phyloP scores from a whole-genome alignment of 495 filamentous ascomycete species.

The Durotheca rogersii region DNA sequence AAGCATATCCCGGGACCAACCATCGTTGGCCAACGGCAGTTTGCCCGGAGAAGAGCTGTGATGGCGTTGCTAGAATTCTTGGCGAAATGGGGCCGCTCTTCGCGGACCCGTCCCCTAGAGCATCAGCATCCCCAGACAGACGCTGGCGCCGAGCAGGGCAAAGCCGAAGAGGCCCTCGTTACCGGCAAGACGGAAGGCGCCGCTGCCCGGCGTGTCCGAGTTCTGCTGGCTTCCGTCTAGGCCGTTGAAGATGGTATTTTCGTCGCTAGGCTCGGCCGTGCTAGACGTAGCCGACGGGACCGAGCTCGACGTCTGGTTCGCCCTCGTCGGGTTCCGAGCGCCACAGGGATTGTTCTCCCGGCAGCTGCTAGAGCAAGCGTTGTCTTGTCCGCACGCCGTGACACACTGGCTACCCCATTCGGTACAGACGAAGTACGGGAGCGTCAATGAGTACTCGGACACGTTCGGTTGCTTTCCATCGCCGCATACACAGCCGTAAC shows the following conservation, averaged over 20 bases:
- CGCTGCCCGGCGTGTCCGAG: constrained; percentile 20
- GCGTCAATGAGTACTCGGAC: constrained; percentile 78
- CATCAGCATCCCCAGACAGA: constrained; percentile 31
- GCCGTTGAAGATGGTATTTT: constrained; percentile 49
- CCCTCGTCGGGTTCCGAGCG: constrained; percentile 64
- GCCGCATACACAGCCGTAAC: constrained; percentile 73
- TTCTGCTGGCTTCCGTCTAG: constrained; percentile 43
- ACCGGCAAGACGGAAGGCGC: constrained; percentile 23
- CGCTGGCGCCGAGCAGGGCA: constrained; percentile 27
- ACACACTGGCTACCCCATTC: constrained; percentile 73
- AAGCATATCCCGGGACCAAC: too few relatives aligned
- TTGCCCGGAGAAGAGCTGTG: neutral
- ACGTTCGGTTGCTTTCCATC: constrained; percentile 72
- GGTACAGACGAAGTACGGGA: constrained; percentile 82
- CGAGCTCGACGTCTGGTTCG: constrained; percentile 58
- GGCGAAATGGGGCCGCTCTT: neutral
- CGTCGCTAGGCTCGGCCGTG: constrained; percentile 37
- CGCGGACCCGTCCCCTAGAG: constrained; percentile 19
- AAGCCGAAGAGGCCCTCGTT: constrained; percentile 29
- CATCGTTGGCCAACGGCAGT: too few relatives aligned
- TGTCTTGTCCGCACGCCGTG: constrained; percentile 56
- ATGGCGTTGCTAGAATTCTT: neutral
- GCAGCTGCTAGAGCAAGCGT: constrained; percentile 63
- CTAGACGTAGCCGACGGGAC: constrained; percentile 43
- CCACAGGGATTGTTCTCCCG: constrained; percentile 76